Evolutionary conservation across 176 grass and related monocot species (phyloP), one percentile per base, ranked within the genome.

Genomic region (Carex myosuroides): DNA sequence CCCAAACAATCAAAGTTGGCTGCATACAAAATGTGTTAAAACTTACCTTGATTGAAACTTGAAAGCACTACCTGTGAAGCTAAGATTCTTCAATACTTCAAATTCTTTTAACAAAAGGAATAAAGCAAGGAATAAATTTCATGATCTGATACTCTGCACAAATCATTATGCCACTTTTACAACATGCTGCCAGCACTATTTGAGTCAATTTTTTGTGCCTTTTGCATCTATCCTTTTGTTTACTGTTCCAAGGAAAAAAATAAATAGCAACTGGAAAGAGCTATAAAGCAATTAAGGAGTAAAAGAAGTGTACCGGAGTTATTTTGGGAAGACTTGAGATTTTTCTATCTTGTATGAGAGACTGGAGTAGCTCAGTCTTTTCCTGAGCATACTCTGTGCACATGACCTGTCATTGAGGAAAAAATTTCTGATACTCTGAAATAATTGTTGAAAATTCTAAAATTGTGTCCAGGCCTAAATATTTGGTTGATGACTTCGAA

Each of bases 1-100:
- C 96, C 93, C 93, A 95, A 59, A 93, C 13, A 84, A 99, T 90
- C 81, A 94, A 84, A 2, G 91, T 89, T 18, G 78, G 88, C 93
- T 93, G 89, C 81, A 89, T 74, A 50, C 9, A 83, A 16, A 13
- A 83, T 8, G 6, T 8, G 13, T 48, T 68, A 50, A 70, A 56
- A 77, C 50, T 65, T 18, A 60, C 60, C 60, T 61, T 74, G 13
- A 53, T 16, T 57, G 59, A 44, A 44, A 44, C 24, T 16, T 57
- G 59, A 44, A 44, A 44, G 24, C 16, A 55, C 21, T 42, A 20
- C 61, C n/a, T 18, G 30, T 88, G 22, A 48, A 50, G 70, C 4
- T 73, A 73, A 52, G 42, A 48, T 72, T 72, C 18, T 72, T 48
- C 39, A 48, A 46, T 46, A 64, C 20, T 29, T 30, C 20, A 61